Percentiles rank a stretch among this genome's conserved stretches.
These are phyloP conservation scores for Acidiella bohemica DNA, from an alignment of 495 filamentous ascomycete genomes.

Conservation along the genomic window DNA sequence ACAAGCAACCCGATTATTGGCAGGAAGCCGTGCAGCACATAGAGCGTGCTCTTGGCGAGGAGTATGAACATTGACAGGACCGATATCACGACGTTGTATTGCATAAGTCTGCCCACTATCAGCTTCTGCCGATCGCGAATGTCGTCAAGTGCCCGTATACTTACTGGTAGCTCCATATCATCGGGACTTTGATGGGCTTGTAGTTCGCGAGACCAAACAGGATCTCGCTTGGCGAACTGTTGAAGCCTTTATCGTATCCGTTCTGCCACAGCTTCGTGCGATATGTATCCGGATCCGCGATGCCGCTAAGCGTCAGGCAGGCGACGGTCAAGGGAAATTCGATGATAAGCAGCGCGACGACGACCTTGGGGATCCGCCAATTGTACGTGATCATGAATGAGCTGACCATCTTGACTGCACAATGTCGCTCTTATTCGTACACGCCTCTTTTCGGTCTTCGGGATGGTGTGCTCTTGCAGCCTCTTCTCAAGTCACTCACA, in stretches of 20 bases:
- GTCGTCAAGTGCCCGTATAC: too few species aligned
- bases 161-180: slow-evolving; percentile 76
- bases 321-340: slow-evolving; percentile 60
- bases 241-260: slow-evolving; percentile 65
- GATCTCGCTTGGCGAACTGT: slow-evolving; percentile 59
- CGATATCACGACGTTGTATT: slow-evolving; percentile 71
- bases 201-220: slow-evolving; percentile 71
- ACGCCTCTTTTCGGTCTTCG: too few species aligned
- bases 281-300: slow-evolving; percentile 68
- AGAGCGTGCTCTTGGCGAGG: slow-evolving; percentile 50
- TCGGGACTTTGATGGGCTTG: slow-evolving; percentile 46
- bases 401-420: background rate
- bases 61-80: slow-evolving; percentile 60
- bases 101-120: slow-evolving; percentile 61
- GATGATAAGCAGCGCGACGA: slow-evolving; percentile 51
- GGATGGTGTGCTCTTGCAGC: too few species aligned
- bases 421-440: too few species aligned
- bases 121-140: too few species aligned
- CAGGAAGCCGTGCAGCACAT: slow-evolving; percentile 57
- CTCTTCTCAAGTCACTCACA: too few species aligned
- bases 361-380: slow-evolving; percentile 52
- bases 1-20: slow-evolving; percentile 51
- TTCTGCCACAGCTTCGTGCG: slow-evolving; percentile 70
- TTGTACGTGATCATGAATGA: slow-evolving; percentile 29
- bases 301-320: slow-evolving; percentile 63